Base-by-base conservation (phyloP, 257 asterid genomes). In the Leptodermis oblonga region DNA sequence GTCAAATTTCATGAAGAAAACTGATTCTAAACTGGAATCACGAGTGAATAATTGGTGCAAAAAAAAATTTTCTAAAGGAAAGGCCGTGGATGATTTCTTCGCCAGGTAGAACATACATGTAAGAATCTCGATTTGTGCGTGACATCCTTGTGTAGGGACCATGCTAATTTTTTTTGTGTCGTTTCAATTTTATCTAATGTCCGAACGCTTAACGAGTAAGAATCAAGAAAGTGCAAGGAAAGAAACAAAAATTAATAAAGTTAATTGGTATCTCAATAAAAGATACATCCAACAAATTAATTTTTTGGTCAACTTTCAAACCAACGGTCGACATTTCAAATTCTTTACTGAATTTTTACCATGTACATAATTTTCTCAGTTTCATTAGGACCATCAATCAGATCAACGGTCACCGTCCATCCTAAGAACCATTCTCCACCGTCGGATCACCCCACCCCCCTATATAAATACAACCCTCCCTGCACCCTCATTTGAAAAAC, bases 311-410 rank as follows among this genome's bases (percentile, higher is more conserved):
- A 74, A 69, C 83, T 76, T 77, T 70, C 22, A 74, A 86, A 83
- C 78, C 83, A 81, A 70, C 67, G 84, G 92, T 82, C 64, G 73
- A 60, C 43, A 78, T 70, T 17, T 20, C 78, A 81, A 75, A 77
- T 84, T 86, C 89, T 64, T 62, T 77, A 60, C 52, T 49, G 70
- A 33, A 68, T 61, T 76, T 79, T 80, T 69, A 74, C 82, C 59
- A 66, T n/a, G 69, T 56, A 12, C 6, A 49, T 49, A 55, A 74
- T 43, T 70, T 71, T 78, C 82, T 77, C 70, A 45, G 20, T 18
- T 66, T 60, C 79, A 79, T 82, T 85, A 73, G 63, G 72, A 68
- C 92, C 97, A 80, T 85, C 87, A 63, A 79, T 80, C 67, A 71
- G 68, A 77, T 73, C 81, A 71, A 78, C 66, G 88, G 77, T 65